Evolutionary conservation across 192 early-diverging fungal species (phyloP), one percentile per base, ranked within the genome.

Genomic region (Oehlia diaphana): DNA sequence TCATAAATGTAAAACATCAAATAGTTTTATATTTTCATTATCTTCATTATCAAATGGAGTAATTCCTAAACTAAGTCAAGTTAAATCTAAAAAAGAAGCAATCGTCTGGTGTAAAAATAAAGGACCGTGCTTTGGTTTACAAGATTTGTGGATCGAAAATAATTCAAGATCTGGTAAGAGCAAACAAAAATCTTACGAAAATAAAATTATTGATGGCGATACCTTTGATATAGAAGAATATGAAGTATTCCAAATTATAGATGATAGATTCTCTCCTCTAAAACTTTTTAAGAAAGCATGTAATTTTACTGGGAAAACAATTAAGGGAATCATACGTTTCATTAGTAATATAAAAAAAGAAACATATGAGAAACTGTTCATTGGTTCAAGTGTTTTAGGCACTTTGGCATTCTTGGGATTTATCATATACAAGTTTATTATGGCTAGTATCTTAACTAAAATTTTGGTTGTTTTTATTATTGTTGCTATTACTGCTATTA

Each of bases 191-290:
- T 39, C 31, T n/a, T 72, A 72, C 5, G 35, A 72, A 72, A 23
- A 42, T 21, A 19, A 49, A 49, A 47, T 72, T 44, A 72, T 21
- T n/a, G 21, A 72, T 72, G 50, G 16, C 1, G 21, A 72, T 28
- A 42, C 3, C 9, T 72, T 72, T 39, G 39, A 72, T 1, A 19
- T 72, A 6, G 42, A 72, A 49, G 70, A 72, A 21, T 72, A n/a
- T 72, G 70, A 72, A 72, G 70, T 72, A 2, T 72, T 72, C n/a
- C 66, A 67, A 31, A 67, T 67, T 23, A 26, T 50, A 12, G 14
- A 50, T 50, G 16, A 50, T 9, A 14, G 49, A 50, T 50, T 12
- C 10, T 14, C 3, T 14, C 13, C 13, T 4, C 10, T 14, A 4
- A 50, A 50, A 3, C 37, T 37, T 37, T 3, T 37, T 37, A 37